These are phyloP conservation scores for Gymnopilus junonius DNA, from an alignment of 768 basidiomycete genomes.

Conservation along the genomic window DNA sequence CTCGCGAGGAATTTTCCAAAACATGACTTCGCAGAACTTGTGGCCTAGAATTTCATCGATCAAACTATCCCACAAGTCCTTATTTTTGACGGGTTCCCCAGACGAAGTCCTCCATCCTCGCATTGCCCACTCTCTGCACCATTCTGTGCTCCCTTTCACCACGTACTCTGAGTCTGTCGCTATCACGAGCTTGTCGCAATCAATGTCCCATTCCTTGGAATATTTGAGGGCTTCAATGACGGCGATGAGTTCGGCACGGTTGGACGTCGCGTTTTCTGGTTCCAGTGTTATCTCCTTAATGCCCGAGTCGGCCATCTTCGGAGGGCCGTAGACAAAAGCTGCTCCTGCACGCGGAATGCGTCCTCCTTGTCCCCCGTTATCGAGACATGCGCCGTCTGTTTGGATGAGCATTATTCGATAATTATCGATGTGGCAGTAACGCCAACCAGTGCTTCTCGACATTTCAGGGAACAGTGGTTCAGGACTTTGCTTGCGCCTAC, in stretches of 20 bases:
- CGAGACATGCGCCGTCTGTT: not conserved
- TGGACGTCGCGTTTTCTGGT: not conserved
- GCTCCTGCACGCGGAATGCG: not conserved
- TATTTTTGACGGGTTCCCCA: slow-evolving; percentile 6
- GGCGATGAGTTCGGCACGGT: slow-evolving; percentile 17
- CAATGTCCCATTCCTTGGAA: slow-evolving; percentile 9
- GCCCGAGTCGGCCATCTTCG: not conserved
- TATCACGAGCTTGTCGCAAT: slow-evolving; percentile 13
- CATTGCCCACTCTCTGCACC: slow-evolving; percentile 4
- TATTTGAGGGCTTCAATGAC: slow-evolving; percentile 2
- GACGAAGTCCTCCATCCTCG: slow-evolving; percentile 10
- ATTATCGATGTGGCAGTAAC: no score
- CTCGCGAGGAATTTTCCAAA: not conserved
- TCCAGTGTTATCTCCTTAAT: not conserved
- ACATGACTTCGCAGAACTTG: not conserved
- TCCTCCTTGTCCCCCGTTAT: not conserved
- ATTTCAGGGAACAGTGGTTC: no score
- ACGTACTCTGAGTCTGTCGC: slow-evolving; percentile 19
- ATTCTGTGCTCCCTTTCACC: slow-evolving; percentile 9
- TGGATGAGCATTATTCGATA: no score
- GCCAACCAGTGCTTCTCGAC: no score
- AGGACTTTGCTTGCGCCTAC: no score
- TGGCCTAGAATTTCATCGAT: not conserved
- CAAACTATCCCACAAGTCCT: slow-evolving; percentile 8
- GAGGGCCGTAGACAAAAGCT: not conserved